These are phyloP conservation scores for Entomortierella lignicola DNA, from an alignment of 192 early-diverging fungal species.

Conservation along the genomic window DNA sequence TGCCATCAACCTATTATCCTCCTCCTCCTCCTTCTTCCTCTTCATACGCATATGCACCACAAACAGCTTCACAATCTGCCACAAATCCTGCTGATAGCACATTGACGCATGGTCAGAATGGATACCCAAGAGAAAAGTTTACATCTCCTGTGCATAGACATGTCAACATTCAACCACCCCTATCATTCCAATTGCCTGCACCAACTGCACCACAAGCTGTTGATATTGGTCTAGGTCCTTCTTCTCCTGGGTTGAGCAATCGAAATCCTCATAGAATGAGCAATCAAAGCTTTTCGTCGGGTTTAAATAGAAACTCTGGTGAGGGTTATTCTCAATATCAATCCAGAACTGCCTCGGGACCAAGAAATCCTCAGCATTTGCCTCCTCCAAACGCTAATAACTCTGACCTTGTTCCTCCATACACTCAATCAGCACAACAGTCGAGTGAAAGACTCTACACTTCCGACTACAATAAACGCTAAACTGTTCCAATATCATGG, in stretches of 20 bases:
- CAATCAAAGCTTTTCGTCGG: neutral
- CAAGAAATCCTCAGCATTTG: neutral
- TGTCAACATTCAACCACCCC: neutral
- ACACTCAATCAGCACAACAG: neutral
- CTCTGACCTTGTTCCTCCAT: neutral
- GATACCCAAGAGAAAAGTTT: neutral
- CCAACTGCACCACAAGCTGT: slow-evolving; percentile 35
- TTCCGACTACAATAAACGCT: neutral
- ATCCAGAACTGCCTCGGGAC: neutral
- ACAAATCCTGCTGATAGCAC: neutral
- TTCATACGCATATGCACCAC: neutral
- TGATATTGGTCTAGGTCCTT: slow-evolving; percentile 24
- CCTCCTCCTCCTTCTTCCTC: neutral
- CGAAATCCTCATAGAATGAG: neutral
- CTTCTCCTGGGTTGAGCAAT: slow-evolving; percentile 8
- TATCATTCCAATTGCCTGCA: neutral
- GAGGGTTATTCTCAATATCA: neutral
- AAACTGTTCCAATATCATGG: neutral
- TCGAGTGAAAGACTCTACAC: neutral
- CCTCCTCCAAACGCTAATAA: neutral
- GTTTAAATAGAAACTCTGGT: neutral
- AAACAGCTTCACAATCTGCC: neutral
- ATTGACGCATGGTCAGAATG: neutral
- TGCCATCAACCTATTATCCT: neutral
- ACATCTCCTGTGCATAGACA: neutral